phyloP scores from a whole-genome alignment of 106 monocot genomes.

The Amphibolis antarctica region DNA sequence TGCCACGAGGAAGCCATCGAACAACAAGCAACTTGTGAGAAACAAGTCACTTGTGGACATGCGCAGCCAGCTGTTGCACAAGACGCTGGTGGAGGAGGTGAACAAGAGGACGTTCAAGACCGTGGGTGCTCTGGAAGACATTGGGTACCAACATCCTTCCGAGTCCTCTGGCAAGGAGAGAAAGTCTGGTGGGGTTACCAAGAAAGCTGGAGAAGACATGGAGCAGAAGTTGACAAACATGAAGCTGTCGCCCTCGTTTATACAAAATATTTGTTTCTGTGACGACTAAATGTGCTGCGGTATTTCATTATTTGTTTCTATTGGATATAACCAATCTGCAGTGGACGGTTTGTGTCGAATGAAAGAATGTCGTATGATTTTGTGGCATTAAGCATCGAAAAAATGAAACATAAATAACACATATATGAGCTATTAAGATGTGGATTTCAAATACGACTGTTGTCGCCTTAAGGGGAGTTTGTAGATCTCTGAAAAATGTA shows the following conservation, averaged over 20 bases:
- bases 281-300: background rate
- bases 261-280: background rate
- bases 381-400: too few species aligned
- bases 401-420: too few species aligned
- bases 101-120: constrained; percentile 61
- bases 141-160: constrained; percentile 31
- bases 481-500: too few species aligned
- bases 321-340: too few species aligned
- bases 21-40: constrained; percentile 20
- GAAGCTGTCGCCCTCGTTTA: background rate
- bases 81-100: constrained; percentile 43
- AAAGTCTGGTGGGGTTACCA: background rate
- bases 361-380: too few species aligned
- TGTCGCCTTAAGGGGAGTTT: too few species aligned
- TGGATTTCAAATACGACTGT: too few species aligned
- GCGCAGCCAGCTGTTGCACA: constrained; percentile 54
- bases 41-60: constrained; percentile 52
- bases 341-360: too few species aligned
- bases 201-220: constrained; percentile 15
- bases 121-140: constrained; percentile 47
- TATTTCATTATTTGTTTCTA: too few species aligned
- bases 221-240: background rate
- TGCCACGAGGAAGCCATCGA: constrained; percentile 7
- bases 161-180: constrained; percentile 5
- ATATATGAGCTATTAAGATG: too few species aligned